Base-by-base conservation (phyloP, 2,329 filamentous ascomycete species). In the Pleurostoma richardsiae region DNA sequence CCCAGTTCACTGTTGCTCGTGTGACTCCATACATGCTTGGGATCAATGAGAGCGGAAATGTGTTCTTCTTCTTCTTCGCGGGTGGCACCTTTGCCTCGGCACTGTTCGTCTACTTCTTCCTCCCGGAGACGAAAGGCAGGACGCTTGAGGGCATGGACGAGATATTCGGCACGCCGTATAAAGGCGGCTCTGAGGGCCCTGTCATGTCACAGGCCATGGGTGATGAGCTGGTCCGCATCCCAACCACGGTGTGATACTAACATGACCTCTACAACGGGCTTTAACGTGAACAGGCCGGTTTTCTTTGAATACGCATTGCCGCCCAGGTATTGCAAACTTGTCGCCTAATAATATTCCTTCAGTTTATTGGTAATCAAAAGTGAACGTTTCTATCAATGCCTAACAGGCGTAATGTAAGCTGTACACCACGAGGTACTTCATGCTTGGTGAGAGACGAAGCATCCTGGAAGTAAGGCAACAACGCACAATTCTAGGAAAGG, bases 111-210 rank as follows among this genome's bases (percentile, higher is more conserved):
- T 79, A 68, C 64, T 74, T 80, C 58, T 76, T 71, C 57, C 66
- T 83, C 4, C 85, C 84, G 0, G 74, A 89, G 65, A 90, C 86
- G 0, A 79, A 82, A 38, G 85, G 85, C 10, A 87, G 82, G 65
- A 86, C 85, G 0, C 77, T 91, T 1, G 87, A 91, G 59, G 86
- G 91, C 60, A 84, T 90, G 63, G 85, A 88, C 53, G 79, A 80
- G 10, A 83, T 90, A 52, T 91, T 91, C 60, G 70, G 67, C n/a
- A 36, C 33, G 33, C 33, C 33, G 8, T 36, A 36, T n/a, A 36
- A 36, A 36, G 33, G 33, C n/a, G 33, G 33, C 33, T 36, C 33
- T 8, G 8, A 36, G 33, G 33, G 33, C 33, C 33, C 33, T 36
- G n/a, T 36, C 8, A 36, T 36, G 33, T 36, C 33, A 36, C 33